Percentiles rank a stretch among this genome's conserved stretches.
Evolutionary conservation across 163 green algal species (phyloP).

Genomic region (Prototheca wickerhamii): DNA sequence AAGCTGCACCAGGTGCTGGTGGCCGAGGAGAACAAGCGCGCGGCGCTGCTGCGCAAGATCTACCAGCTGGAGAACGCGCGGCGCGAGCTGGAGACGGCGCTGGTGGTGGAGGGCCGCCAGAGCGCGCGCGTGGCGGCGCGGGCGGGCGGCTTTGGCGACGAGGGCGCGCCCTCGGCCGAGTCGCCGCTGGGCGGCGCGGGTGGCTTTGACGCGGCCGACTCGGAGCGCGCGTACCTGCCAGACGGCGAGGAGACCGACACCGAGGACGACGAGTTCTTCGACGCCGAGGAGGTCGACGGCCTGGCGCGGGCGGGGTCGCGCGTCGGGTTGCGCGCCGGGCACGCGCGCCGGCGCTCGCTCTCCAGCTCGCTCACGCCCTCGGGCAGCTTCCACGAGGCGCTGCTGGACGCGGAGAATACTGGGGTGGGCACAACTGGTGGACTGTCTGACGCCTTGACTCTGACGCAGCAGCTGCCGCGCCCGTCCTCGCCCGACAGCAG

Average conservation of each 20-base stretch:
- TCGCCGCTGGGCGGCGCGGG: background rate
- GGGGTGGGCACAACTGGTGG: too few species aligned
- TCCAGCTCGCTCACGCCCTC: background rate
- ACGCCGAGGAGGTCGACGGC: background rate
- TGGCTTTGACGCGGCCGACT: background rate
- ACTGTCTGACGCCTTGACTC: too few species aligned
- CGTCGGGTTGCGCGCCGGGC: too few species aligned
- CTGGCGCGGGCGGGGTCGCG: background rate
- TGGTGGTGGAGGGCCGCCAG: slow-evolving; percentile 43
- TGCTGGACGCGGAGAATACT: background rate
- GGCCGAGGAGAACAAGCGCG: slow-evolving; percentile 44
- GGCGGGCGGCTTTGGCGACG: too few species aligned
- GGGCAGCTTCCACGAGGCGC: background rate
- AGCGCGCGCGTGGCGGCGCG: too few species aligned
- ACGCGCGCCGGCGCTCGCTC: background rate
- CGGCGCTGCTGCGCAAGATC: slow-evolving; percentile 41
- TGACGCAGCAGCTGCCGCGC: slow-evolving; percentile 1
- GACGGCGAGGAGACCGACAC: too few species aligned
- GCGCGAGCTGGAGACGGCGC: slow-evolving; percentile 43
- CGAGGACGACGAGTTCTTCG: too few species aligned
- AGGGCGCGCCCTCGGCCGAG: background rate
- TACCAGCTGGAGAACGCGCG: slow-evolving; percentile 51
- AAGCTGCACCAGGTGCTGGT: slow-evolving; percentile 36
- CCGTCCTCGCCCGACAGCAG: slow-evolving; percentile 1
- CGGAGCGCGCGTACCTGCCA: background rate